A percentile compares a stretch with the other conserved stretches of the same genome.
Evolutionary conservation across 768 basidiomycete genomes (phyloP).

Genomic region (Artomyces pyxidatus): DNA sequence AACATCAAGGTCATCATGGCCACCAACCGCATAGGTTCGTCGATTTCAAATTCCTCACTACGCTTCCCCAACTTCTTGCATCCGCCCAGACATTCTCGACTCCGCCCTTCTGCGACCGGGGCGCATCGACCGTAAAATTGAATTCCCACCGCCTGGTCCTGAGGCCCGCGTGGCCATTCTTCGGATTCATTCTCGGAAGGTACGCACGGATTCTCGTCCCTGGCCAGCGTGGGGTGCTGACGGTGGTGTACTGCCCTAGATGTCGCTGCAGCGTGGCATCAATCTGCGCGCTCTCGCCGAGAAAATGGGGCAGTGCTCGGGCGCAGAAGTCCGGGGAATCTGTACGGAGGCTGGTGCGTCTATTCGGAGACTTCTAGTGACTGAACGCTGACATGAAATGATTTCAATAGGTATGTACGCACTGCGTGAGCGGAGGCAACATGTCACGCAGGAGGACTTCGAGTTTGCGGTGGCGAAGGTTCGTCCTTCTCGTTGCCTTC

Average conservation of each 20-base stretch:
- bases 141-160: slow-evolving; percentile 96
- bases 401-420: slow-evolving; percentile 80
- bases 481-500: slow-evolving; percentile 13
- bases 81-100: slow-evolving; percentile 76
- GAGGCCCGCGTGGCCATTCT: slow-evolving; percentile 97
- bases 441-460: slow-evolving; percentile 98
- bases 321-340: slow-evolving; percentile 95
- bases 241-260: slow-evolving; percentile 35
- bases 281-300: slow-evolving; percentile 93
- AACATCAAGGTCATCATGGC: slow-evolving; percentile 94
- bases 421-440: slow-evolving; percentile 87
- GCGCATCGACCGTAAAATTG: slow-evolving; percentile 95
- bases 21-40: slow-evolving; percentile 86
- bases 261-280: slow-evolving; percentile 97
- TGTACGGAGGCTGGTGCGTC: slow-evolving; percentile 88
- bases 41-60: background rate
- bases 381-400: background rate
- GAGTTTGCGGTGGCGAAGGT: slow-evolving; percentile 98
- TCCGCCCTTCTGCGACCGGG: slow-evolving; percentile 89
- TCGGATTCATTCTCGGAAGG: slow-evolving; percentile 94
- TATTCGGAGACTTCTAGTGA: background rate
- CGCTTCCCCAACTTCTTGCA: background rate
- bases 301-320: slow-evolving; percentile 99
- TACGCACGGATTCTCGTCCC: slow-evolving; percentile 20
- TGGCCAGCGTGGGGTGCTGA: background rate